Percentiles rank a stretch among this genome's conserved stretches.
Conservation (phyloP, 192 early-diverging fungal species). For the Coemansia sp. region DNA sequence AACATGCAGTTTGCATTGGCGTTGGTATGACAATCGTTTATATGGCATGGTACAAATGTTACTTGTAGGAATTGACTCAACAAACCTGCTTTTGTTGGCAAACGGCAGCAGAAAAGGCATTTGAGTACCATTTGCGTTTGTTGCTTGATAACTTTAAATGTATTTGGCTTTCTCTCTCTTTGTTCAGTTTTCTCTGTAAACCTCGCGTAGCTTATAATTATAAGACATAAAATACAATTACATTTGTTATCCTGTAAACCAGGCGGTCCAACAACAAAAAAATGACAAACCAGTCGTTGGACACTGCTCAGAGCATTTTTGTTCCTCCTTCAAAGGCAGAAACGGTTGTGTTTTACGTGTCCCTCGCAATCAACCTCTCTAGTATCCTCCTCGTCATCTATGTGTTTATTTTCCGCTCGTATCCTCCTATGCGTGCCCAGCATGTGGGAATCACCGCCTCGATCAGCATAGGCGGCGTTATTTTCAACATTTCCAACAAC, state of each 20-base stretch:
- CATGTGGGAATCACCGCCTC: constrained; percentile 42
- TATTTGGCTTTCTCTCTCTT: neutral
- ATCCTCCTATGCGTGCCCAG: constrained; percentile 43
- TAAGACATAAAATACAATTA: too few relatives aligned
- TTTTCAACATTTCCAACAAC: constrained; percentile 42
- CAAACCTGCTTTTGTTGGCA: neutral
- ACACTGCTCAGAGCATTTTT: constrained; percentile 37
- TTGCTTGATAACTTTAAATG: neutral
- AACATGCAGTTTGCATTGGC: neutral
- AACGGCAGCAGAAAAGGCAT: neutral
- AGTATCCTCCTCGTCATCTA: constrained; percentile 29
- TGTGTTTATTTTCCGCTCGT: constrained; percentile 29
- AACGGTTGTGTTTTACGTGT: constrained; percentile 30
- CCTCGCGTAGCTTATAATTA: too few relatives aligned
- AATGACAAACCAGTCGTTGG: constrained; percentile 15
- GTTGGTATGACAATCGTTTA: neutral
- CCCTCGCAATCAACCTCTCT: constrained; percentile 27
- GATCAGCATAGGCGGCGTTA: constrained; percentile 32
- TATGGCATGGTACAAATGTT: too few relatives aligned
- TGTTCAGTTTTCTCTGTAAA: neutral
- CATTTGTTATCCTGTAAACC: neutral
- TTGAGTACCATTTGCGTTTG: neutral
- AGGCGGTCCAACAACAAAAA: neutral
- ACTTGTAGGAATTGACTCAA: neutral
- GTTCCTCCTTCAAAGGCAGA: constrained; percentile 30